These are phyloP conservation scores for Dendrobium huoshanense DNA, from an alignment of 106 monocot genomes.

Conservation along the genomic window DNA sequence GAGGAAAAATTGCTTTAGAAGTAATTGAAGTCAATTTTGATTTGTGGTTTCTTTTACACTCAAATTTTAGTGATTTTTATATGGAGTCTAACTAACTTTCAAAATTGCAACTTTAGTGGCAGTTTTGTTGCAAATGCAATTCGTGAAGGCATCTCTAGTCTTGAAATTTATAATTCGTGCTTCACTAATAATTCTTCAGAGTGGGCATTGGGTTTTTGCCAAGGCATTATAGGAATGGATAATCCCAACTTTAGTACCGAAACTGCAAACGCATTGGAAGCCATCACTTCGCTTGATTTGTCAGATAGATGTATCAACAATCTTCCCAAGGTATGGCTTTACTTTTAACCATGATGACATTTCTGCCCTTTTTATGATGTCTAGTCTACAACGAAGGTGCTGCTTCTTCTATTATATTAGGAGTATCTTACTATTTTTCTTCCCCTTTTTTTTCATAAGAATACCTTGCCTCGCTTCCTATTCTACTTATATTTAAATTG, in stretches of 20 bases:
- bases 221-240: conserved; percentile 52
- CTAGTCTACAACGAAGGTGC: not conserved
- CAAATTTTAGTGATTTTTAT: not conserved
- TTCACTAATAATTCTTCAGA: conserved; percentile 57
- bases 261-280: conserved; percentile 21
- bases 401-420: not conserved
- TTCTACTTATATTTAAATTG: not conserved
- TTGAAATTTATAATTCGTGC: conserved; percentile 84
- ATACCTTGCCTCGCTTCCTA: not conserved
- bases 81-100: conserved; percentile 6
- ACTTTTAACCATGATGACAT: not conserved
- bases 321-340: conserved; percentile 33
- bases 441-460: not conserved
- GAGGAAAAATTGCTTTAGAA: not conserved
- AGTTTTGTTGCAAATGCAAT: conserved; percentile 44
- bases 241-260: conserved; percentile 30
- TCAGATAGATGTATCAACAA: conserved; percentile 65
- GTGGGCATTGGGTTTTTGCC: conserved; percentile 92
- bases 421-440: not conserved
- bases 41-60: not conserved
- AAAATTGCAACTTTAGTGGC: conserved; percentile 17
- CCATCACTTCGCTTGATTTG: conserved; percentile 61
- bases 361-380: not conserved
- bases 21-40: not conserved
- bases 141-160: conserved; percentile 35